A percentile compares a stretch with the other conserved stretches of the same genome.
Evolutionary conservation across 805 yeast species (phyloP).

Genomic region (Metschnikowia rubicola): DNA sequence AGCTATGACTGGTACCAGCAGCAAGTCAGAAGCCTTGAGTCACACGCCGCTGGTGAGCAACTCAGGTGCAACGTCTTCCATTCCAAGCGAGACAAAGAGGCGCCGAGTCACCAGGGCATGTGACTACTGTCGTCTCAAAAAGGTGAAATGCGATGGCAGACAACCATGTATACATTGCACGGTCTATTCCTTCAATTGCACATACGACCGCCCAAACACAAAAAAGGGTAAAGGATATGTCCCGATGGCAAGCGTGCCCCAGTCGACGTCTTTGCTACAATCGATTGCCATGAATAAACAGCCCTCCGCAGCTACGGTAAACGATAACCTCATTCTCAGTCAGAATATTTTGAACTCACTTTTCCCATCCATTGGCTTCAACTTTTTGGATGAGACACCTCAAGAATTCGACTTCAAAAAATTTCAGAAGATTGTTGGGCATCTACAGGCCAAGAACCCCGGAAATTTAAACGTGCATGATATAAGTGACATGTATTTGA

Average conservation of each 20-base stretch:
- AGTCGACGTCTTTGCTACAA: slow-evolving; percentile 17
- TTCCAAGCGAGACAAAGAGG: slow-evolving; percentile 35
- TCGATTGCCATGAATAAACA: slow-evolving; percentile 16
- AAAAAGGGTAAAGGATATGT: slow-evolving; percentile 42
- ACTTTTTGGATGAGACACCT: slow-evolving; percentile 31
- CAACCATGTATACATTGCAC: slow-evolving; percentile 82
- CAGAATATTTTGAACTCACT: slow-evolving; percentile 34
- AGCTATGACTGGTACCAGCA: too few relatives aligned
- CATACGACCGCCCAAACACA: slow-evolving; percentile 74
- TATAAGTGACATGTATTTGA: slow-evolving; percentile 26
- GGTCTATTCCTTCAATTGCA: slow-evolving; percentile 79
- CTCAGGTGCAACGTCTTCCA: neutral
- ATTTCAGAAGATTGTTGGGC: slow-evolving; percentile 26
- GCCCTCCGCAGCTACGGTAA: slow-evolving; percentile 12
- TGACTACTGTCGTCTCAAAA: slow-evolving; percentile 69
- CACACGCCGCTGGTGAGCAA: too few relatives aligned
- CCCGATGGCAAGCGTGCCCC: slow-evolving; percentile 17
- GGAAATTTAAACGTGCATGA: slow-evolving; percentile 23
- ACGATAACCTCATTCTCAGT: slow-evolving; percentile 21
- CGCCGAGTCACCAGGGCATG: slow-evolving; percentile 73
- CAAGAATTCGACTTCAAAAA: slow-evolving; percentile 31
- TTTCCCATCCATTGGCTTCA: slow-evolving; percentile 34
- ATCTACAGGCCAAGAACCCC: slow-evolving; percentile 20
- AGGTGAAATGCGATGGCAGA: slow-evolving; percentile 76
- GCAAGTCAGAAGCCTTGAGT: too few relatives aligned